A percentile compares a stretch with the other conserved stretches of the same genome.
phyloP scores from a whole-genome alignment of 78 protist genomes.

The Dictyostelium discoideum region dicty_2.7 NC_007090.3:4085001-4085500 shows the following conservation, averaged over 20 bases:
- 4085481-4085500: not conserved
- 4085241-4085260: conserved; percentile 1
- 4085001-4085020: too few species aligned
- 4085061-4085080: not conserved
- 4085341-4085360: not conserved
- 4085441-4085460: not conserved
- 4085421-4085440: not conserved
- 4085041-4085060: not conserved
- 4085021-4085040: not conserved
- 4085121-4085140: not conserved
- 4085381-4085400: not conserved
- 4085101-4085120: not conserved
- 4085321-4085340: not conserved
- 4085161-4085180: not conserved
- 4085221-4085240: conserved; percentile 16
- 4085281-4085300: not conserved
- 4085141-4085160: not conserved
- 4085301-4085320: not conserved
- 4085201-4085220: conserved; percentile 17
- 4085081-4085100: not conserved
- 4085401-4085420: conserved; percentile 22
- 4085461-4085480: not conserved
- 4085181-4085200: not conserved
- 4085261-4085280: not conserved
- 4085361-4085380: not conserved